Base-by-base conservation (phyloP, 495 filamentous ascomycete species). In the Lasiosphaeria hispida region DNA sequence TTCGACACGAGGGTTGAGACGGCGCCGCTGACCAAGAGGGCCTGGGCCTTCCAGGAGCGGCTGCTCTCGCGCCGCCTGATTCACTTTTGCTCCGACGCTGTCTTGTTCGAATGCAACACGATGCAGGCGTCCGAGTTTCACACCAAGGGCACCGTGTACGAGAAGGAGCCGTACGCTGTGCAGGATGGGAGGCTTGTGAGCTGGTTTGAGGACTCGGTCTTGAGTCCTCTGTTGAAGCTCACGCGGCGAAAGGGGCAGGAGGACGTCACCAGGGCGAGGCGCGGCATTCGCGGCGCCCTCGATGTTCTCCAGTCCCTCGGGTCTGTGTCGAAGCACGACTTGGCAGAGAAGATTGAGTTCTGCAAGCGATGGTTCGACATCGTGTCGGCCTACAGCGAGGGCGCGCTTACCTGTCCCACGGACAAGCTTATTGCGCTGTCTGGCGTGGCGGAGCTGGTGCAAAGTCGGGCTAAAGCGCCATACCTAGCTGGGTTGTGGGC, bases 1-100 rank as follows among this genome's bases (percentile, higher is more conserved):
- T 54, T 54, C 39, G 15, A 54, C 13, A 41, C 36, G 13, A 18
- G 38, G 7, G 52, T 54, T 13, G 19, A 54, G 11, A 17, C 36
- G 13, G 36, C 52, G 10, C 52, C 38, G 3, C 52, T 54, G 10
- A 44, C 19, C 10, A 54, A 44, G 6, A 59, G 71, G 10, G 70
- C 58, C 4, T 73, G 71, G 72, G 66, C 62, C 8, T 60, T 67
- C 7, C 70, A 74, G 45, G 72, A 73, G 51, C 64, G 64, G 33
- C 18, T 70, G 15, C 61, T 72, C 1, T 57, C 71, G 0, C 51
- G 49, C 0, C 60, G 71, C 1, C 56, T 63, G 7, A 17, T 75
- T 11, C 63, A 66, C 19, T 75, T 69, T 45, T 50, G 44, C 8
- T 5, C 10, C 1, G 45, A 59, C 18, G 61, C 69, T 34, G 45